phyloP scores from a whole-genome alignment of 116 monocot genomes.

The Posidonia oceanica region DNA sequence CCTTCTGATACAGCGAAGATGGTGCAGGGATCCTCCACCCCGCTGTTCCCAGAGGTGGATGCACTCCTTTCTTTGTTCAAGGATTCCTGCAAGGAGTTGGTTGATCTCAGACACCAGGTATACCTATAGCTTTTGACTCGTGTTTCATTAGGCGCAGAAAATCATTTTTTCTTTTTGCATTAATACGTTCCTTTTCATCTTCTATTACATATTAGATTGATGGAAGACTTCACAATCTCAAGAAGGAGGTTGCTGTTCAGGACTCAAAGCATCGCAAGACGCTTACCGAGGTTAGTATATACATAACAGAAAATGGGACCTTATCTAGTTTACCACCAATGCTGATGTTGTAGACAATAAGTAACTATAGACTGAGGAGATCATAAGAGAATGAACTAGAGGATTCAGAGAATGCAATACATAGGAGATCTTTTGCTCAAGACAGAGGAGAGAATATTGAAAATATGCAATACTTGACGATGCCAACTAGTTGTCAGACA shows the following conservation, averaged over 20 bases:
- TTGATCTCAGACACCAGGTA: constrained; percentile 81
- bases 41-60: constrained; percentile 90
- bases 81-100: constrained; percentile 91
- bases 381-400: too few relatives aligned
- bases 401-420: too few relatives aligned
- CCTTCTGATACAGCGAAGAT: constrained; percentile 15
- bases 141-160: neutral
- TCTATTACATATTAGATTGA: constrained; percentile 44
- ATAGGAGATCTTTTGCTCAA: too few relatives aligned
- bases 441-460: too few relatives aligned
- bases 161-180: neutral
- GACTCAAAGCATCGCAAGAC: constrained; percentile 87
- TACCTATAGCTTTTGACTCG: neutral
- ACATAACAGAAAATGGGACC: too few relatives aligned
- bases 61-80: constrained; percentile 72
- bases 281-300: constrained; percentile 56
- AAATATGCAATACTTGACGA: too few relatives aligned
- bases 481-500: too few relatives aligned
- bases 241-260: constrained; percentile 77
- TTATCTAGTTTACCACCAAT: too few relatives aligned
- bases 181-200: neutral
- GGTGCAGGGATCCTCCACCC: constrained; percentile 20
- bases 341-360: too few relatives aligned
- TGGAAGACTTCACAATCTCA: constrained; percentile 70
- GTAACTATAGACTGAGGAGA: too few relatives aligned